These are phyloP conservation scores for Lipomyces sp. DNA, from an alignment of 805 yeast species.

Conservation along the genomic window DNA sequence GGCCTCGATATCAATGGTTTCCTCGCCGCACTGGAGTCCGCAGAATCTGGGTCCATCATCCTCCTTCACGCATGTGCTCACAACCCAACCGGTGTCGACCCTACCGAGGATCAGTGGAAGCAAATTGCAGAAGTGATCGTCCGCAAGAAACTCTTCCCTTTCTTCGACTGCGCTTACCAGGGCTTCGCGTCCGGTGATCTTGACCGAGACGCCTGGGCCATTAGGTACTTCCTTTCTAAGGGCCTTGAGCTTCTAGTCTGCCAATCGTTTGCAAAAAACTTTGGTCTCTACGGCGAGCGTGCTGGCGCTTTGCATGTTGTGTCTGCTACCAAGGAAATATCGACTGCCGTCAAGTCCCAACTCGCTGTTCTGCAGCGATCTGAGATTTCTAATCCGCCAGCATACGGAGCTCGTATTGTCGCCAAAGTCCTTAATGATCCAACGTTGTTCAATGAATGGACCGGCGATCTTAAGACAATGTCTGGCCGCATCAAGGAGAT, in stretches of 20 bases:
- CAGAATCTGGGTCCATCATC: constrained; percentile 78
- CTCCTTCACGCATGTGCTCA: constrained; percentile 95
- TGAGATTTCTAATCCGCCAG: constrained; percentile 92
- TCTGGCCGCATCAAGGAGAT: constrained; percentile 77
- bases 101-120: constrained; percentile 80
- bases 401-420: constrained; percentile 92
- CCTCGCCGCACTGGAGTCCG: constrained; percentile 62
- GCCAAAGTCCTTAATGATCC: constrained; percentile 70
- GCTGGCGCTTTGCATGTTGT: constrained; percentile 89
- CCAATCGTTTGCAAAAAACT: constrained; percentile 96
- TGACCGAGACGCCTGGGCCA: constrained; percentile 82
- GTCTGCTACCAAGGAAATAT: constrained; percentile 49
- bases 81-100: constrained; percentile 97
- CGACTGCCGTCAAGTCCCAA: constrained; percentile 71
- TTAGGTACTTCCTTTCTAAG: constrained; percentile 57
- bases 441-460: constrained; percentile 79
- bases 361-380: constrained; percentile 75
- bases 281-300: constrained; percentile 97
- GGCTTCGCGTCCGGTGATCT: constrained; percentile 94
- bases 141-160: constrained; percentile 62
- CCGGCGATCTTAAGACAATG: constrained; percentile 81
- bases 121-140: constrained; percentile 63
- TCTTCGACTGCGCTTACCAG: constrained; percentile 95
- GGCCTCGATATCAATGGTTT: constrained; percentile 74
- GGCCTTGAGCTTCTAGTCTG: constrained; percentile 72